These are phyloP conservation scores for Wickerhamiella azyma DNA, from an alignment of 805 yeast species.

Conservation along the genomic window DNA sequence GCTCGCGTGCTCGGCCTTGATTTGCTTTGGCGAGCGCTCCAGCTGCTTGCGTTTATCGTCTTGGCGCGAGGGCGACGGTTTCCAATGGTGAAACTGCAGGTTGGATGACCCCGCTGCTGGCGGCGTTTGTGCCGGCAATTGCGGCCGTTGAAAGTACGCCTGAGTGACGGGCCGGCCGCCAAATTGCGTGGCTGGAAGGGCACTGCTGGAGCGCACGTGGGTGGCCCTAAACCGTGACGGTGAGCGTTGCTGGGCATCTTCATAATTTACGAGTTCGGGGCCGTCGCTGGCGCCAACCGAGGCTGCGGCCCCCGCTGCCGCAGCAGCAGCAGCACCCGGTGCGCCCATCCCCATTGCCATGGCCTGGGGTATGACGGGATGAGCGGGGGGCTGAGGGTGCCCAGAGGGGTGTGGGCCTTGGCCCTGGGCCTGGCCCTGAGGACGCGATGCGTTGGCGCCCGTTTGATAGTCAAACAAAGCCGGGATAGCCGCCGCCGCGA, in stretches of 20 bases:
- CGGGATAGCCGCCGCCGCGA: slow-evolving; percentile 56
- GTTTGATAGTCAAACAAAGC: slow-evolving; percentile 32
- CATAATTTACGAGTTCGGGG: slow-evolving; percentile 17
- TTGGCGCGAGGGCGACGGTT: slow-evolving; percentile 24
- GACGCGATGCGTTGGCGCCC: slow-evolving; percentile 3
- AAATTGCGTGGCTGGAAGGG: slow-evolving; percentile 13
- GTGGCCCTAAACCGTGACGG: slow-evolving; percentile 15
- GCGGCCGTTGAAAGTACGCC: slow-evolving; percentile 15
- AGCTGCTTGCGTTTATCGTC: slow-evolving; percentile 1
- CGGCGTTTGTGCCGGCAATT: slow-evolving; percentile 15
- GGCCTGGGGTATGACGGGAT: no score
- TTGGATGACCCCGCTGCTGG: slow-evolving; percentile 29
- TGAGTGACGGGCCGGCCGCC: slow-evolving; percentile 12
- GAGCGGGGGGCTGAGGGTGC: no score
- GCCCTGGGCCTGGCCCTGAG: neutral
- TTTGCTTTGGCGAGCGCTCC: slow-evolving; percentile 5
- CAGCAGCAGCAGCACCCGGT: slow-evolving; percentile 14
- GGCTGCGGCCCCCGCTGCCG: slow-evolving; percentile 13
- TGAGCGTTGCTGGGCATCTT: slow-evolving; percentile 12
- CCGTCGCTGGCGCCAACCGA: slow-evolving; percentile 7
- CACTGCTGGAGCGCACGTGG: slow-evolving; percentile 17
- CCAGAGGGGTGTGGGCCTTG: no score
- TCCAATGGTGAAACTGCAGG: slow-evolving; percentile 47
- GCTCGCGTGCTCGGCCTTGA: slow-evolving; percentile 1
- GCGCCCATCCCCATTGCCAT: no score